These are phyloP conservation scores for Nakazawaea ambrosiae DNA, from an alignment of 805 yeast genomes.

Conservation along the genomic window DNA sequence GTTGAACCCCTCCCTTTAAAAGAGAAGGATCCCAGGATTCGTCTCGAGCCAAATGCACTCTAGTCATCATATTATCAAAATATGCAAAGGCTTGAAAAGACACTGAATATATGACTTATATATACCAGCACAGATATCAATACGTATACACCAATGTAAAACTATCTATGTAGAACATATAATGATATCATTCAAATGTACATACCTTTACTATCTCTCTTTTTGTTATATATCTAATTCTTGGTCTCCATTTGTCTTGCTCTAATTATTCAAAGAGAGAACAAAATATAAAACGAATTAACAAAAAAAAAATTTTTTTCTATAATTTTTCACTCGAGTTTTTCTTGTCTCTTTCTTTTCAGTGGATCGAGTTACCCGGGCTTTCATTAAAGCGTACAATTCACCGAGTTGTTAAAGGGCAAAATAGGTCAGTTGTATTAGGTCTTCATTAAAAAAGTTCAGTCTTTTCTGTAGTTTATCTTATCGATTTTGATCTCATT, in stretches of 20 bases:
- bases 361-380: constrained; percentile 1
- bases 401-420: no score
- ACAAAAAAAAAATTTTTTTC: constrained; percentile 1
- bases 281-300: neutral
- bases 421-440: no score
- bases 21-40: constrained; percentile 7
- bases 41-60: constrained; percentile 99
- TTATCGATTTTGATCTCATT: constrained; percentile 90
- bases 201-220: no score
- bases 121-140: no score
- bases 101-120: no score
- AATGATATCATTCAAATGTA: neutral
- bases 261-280: neutral
- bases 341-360: neutral
- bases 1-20: neutral
- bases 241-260: neutral
- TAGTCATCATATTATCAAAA: constrained; percentile 51
- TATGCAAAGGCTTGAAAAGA: no score
- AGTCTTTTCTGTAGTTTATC: constrained; percentile 51
- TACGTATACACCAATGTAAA: no score
- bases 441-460: constrained; percentile 15
- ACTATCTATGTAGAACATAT: no score
- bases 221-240: no score
- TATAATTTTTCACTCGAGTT: neutral
- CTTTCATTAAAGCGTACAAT: neutral